phyloP scores from a whole-genome alignment of 1,139 yeast species.

The Debaryomyces subglobosus region DNA sequence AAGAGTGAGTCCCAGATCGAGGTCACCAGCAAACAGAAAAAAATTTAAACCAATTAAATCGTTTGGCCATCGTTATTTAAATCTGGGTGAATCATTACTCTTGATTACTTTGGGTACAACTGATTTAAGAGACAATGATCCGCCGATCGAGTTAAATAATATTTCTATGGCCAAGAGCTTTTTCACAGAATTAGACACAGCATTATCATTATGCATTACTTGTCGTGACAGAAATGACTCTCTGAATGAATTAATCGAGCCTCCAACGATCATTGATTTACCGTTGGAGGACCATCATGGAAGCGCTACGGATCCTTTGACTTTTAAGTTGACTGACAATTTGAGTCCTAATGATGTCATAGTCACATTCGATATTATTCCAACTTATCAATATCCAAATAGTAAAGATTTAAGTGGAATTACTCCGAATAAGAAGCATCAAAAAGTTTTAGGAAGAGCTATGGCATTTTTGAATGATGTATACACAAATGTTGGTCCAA shows the following conservation, averaged over 20 bases:
- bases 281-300: conserved; percentile 84
- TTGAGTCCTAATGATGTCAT: conserved; percentile 56
- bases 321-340: conserved; percentile 63
- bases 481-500: conserved; percentile 69
- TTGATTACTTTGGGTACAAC: conserved; percentile 86
- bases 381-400: conserved; percentile 67
- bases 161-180: conserved; percentile 77
- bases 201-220: conserved; percentile 74
- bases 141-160: conserved; percentile 71
- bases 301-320: conserved; percentile 78
- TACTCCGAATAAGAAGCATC: conserved; percentile 22
- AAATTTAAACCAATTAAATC: conserved; percentile 65
- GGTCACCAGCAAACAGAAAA: conserved; percentile 35
- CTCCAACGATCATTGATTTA: conserved; percentile 74
- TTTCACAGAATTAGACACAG: conserved; percentile 85
- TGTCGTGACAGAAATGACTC: conserved; percentile 41
- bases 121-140: conserved; percentile 62
- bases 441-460: conserved; percentile 78
- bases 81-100: conserved; percentile 64
- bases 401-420: conserved; percentile 2
- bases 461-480: conserved; percentile 72
- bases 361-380: conserved; percentile 83
- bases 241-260: conserved; percentile 53
- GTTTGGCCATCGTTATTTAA: conserved; percentile 81
- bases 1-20: conserved; percentile 14